Evolutionary conservation across 345 rosid genomes (phyloP).

Genomic region (Trapa bicornis): DNA sequence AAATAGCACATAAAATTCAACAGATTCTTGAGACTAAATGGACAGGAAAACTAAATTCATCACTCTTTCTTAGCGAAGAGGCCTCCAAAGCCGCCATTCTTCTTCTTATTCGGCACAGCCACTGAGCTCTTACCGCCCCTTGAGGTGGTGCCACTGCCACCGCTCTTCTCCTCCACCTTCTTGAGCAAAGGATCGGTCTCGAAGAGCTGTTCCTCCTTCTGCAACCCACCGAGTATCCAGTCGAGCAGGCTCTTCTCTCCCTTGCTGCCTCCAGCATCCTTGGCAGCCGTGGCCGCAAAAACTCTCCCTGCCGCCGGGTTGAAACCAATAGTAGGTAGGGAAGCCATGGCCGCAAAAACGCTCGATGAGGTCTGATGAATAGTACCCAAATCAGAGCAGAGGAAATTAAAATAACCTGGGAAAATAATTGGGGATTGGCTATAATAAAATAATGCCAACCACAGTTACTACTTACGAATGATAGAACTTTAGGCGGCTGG

Average conservation of each 20-base stretch:
- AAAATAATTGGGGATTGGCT: not conserved
- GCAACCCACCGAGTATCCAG: slow-evolving; percentile 45
- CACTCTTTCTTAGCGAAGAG: slow-evolving; percentile 46
- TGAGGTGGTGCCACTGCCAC: slow-evolving; percentile 23
- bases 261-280: slow-evolving; percentile 31
- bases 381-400: not conserved
- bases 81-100: slow-evolving; percentile 42
- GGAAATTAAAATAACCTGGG: not conserved
- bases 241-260: slow-evolving; percentile 61
- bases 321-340: slow-evolving; percentile 6
- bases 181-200: slow-evolving; percentile 69
- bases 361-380: not conserved
- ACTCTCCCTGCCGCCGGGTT: slow-evolving; percentile 8
- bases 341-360: not conserved
- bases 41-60: not conserved
- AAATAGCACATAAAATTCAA: not conserved
- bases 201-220: slow-evolving; percentile 61
- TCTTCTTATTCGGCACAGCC: slow-evolving; percentile 54
- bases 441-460: not conserved
- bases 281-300: slow-evolving; percentile 6
- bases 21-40: not conserved
- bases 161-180: slow-evolving; percentile 45
- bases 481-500: not conserved
- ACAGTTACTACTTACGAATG: not conserved
- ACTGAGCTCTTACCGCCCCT: slow-evolving; percentile 36